Base-by-base conservation (phyloP, 2,329 filamentous ascomycete genomes). In the Cytospora schulzeri region DNA sequence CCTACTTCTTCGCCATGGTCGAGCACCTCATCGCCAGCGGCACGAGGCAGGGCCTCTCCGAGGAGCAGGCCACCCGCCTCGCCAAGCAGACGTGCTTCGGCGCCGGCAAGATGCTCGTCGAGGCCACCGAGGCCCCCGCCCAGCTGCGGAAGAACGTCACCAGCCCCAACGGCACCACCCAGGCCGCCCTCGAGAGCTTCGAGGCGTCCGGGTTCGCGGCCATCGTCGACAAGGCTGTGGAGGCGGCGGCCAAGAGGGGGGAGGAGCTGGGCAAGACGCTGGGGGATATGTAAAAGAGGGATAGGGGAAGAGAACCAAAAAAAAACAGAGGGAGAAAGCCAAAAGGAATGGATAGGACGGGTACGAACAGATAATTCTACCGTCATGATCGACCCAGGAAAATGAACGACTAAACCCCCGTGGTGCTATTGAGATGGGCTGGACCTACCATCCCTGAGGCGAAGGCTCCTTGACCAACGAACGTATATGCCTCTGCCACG, bases 1-100 rank as follows among this genome's bases (percentile, higher is more conserved):
- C 81, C 0, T 83, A 83, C 73, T 83, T 83, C 74, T 83, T 83
- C 70, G 80, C 80, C 68, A 76, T 83, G 72, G 81, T 83, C 8
- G 81, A 83, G 69, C 80, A 83, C 70, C 73, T 83, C 54, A 78
- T 81, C 60, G 71, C 78, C 60, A 78, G 77, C 65, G 81, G 76
- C 15, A 75, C 73, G 11, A 71, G 73, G n/a, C 73, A 82, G 1
- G 81, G 81, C 2, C 76, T 83, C 29, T 75, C 80, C 0, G 71
- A 74, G 22, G 81, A 83, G 63, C 81, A 83, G 70, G 81, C 81
- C n/a, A 78, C 77, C 14, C 77, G 80, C 0, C 73, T 82, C 22
- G 81, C 81, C 12, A 81, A 77, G 67, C 81, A 83, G 73, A 83
- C 81, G 0, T 83, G 80, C 65, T 73, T 81, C 7, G 81, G 81